Percentiles rank a stretch among this genome's conserved stretches.
These are phyloP conservation scores for Umbilicaria muhlenbergii DNA, from an alignment of 495 filamentous ascomycete species.

Conservation along the genomic window DNA sequence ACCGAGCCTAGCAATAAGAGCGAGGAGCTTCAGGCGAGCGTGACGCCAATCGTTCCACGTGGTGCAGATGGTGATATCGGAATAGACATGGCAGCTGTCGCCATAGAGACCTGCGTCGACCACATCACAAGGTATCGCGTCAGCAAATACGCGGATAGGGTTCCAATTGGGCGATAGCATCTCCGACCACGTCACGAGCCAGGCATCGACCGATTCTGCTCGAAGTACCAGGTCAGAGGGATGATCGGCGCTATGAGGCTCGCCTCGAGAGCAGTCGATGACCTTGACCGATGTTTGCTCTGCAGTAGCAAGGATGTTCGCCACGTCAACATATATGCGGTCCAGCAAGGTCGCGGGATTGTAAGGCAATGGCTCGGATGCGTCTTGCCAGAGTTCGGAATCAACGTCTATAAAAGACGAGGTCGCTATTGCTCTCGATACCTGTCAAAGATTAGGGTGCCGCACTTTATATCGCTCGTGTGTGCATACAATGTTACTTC, in stretches of 20 bases:
- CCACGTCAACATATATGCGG: slow-evolving; percentile 4
- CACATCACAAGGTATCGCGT: slow-evolving; percentile 2
- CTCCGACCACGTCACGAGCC: slow-evolving; percentile 2
- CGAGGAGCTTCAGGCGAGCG: slow-evolving; percentile 6
- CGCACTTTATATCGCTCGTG: too few species aligned
- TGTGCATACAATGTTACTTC: slow-evolving; percentile 6
- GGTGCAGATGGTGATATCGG: slow-evolving; percentile 4
- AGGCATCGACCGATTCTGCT: slow-evolving; percentile 1
- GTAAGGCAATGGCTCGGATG: background rate
- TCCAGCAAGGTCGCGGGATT: slow-evolving; percentile 7
- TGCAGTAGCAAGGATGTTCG: slow-evolving; percentile 6
- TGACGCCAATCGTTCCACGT: slow-evolving; percentile 10
- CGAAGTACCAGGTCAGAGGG: background rate
- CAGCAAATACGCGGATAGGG: background rate
- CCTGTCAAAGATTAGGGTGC: background rate
- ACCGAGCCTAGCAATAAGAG: background rate
- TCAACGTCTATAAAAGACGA: slow-evolving; percentile 1
- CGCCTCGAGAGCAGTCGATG: background rate
- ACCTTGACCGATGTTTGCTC: background rate
- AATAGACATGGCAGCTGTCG: slow-evolving; percentile 8
- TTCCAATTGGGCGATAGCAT: slow-evolving; percentile 1
- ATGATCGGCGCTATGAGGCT: background rate
- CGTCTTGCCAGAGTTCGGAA: slow-evolving; percentile 5
- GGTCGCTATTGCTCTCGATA: slow-evolving; percentile 3
- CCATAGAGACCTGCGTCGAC: slow-evolving; percentile 6